Conservation (phyloP, 768 basidiomycete genomes). For the Suillus spraguei region DNA sequence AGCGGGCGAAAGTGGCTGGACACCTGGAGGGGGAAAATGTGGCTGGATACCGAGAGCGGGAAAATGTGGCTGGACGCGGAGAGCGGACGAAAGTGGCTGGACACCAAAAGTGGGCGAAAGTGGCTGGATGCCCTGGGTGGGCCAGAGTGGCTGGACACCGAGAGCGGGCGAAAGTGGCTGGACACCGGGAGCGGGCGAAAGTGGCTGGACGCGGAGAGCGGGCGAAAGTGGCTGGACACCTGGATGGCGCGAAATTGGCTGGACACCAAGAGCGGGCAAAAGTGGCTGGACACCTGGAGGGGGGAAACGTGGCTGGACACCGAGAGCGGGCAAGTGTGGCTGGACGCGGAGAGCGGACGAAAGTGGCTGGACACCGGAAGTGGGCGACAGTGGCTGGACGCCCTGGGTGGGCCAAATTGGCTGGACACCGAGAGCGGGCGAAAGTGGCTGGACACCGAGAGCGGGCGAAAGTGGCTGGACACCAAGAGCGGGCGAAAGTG, state of each 20-base stretch:
- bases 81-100: not conserved
- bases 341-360: not conserved
- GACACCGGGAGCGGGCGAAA: too few relatives aligned
- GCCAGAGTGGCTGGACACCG: too few relatives aligned
- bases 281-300: not conserved
- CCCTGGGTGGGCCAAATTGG: too few relatives aligned
- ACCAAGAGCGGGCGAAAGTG: too few relatives aligned
- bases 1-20: not conserved
- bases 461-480: too few relatives aligned
- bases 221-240: not conserved
- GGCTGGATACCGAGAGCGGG: not conserved
- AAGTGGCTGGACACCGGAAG: too few relatives aligned
- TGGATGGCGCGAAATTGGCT: not conserved
- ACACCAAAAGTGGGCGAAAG: not conserved
- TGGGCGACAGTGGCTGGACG: not conserved
- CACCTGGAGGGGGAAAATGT: not conserved
- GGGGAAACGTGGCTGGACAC: not conserved
- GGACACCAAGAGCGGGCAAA: not conserved
- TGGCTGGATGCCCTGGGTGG: not conserved
- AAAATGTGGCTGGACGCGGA: not conserved
- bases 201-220: too few relatives aligned
- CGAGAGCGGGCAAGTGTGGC: not conserved
- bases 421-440: too few relatives aligned
- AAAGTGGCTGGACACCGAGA: too few relatives aligned
- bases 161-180: not conserved